Percentiles rank a stretch among this genome's conserved stretches.
phyloP scores from a whole-genome alignment of 345 rosid species.

The Syzygium grande region DNA sequence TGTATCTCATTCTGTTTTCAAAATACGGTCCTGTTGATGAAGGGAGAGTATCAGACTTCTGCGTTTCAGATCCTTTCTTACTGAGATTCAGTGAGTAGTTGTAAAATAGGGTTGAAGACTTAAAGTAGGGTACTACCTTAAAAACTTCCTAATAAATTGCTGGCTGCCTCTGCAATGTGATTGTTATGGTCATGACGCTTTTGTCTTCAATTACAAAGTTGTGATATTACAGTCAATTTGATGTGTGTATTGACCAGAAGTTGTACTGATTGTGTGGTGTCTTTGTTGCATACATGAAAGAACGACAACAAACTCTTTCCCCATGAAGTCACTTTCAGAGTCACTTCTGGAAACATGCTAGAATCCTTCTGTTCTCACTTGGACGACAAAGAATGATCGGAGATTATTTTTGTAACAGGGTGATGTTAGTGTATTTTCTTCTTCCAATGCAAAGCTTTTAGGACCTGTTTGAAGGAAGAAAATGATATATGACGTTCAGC shows the following conservation, averaged over 20 bases:
- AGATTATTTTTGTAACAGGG: not conserved
- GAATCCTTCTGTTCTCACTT: not conserved
- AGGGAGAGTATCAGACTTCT: not conserved
- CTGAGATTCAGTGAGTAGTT: not conserved
- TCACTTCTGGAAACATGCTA: not conserved
- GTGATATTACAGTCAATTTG: not conserved
- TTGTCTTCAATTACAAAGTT: not conserved
- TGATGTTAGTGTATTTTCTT: not conserved
- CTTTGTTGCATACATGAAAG: not conserved
- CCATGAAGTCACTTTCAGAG: not conserved
- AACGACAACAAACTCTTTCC: not conserved
- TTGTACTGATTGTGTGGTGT: not conserved
- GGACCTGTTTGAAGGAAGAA: not conserved
- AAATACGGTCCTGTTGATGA: not conserved
- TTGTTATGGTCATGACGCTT: not conserved
- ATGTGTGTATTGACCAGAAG: not conserved
- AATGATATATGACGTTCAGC: not conserved
- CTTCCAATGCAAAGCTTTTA: not conserved
- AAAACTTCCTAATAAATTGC: not conserved
- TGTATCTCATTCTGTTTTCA: not conserved
- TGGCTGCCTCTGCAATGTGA: not conserved
- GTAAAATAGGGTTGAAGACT: not conserved
- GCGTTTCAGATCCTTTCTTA: not conserved
- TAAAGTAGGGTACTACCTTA: not conserved
- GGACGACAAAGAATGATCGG: not conserved